A percentile compares a stretch with the other conserved stretches of the same genome.
Evolutionary conservation across 306 rosid genomes (phyloP).

Genomic region (Cucurbita ficifolia): DNA sequence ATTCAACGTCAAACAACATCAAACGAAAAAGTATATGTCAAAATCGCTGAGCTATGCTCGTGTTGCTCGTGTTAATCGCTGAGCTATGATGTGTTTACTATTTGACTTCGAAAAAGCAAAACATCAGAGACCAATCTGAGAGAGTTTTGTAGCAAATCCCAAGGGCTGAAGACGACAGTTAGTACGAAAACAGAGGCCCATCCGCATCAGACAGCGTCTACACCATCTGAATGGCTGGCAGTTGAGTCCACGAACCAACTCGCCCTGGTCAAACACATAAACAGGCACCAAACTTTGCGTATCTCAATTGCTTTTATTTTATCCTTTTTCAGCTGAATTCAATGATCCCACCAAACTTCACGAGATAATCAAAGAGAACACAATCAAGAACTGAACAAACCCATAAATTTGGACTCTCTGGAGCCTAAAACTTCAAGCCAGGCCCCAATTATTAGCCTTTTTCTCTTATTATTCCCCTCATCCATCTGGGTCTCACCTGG

Average conservation of each 20-base stretch:
- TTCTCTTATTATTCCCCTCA: neutral
- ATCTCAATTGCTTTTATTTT: neutral
- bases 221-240: neutral
- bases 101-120: neutral
- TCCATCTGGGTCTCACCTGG: too few species aligned
- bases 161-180: neutral
- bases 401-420: neutral
- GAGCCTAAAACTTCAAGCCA: neutral
- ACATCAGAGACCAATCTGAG: neutral
- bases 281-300: neutral
- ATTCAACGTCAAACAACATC: too few species aligned
- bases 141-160: neutral
- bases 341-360: slow-evolving; percentile 2
- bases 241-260: neutral
- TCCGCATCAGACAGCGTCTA: neutral
- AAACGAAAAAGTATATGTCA: too few species aligned
- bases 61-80: too few species aligned
- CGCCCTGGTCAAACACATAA: neutral
- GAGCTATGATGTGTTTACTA: too few species aligned
- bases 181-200: neutral
- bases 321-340: neutral
- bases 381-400: neutral
- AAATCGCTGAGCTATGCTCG: too few species aligned
- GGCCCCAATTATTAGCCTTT: neutral
- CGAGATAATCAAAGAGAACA: neutral